A percentile compares a stretch with the other conserved stretches of the same genome.
Conservation (phyloP, 495 filamentous ascomycete genomes). For the Hyphodiscus hymeniophilus region DNA sequence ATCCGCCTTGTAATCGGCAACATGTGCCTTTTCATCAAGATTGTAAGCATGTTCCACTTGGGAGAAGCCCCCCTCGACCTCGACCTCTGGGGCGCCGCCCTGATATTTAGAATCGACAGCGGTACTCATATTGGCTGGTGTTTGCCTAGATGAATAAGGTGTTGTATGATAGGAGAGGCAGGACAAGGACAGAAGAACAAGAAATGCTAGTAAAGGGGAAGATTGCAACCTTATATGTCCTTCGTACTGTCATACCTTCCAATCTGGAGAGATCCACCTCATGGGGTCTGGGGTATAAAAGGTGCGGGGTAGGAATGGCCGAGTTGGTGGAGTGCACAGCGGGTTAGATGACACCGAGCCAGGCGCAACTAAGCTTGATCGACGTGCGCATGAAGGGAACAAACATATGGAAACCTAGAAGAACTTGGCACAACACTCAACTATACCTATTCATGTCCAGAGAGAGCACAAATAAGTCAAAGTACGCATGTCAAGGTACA, state of each 20-base stretch:
- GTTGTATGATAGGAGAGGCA: too few species aligned
- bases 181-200: too few species aligned
- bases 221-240: not conserved
- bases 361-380: not conserved
- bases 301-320: not conserved
- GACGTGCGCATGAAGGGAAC: too few species aligned
- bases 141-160: too few species aligned
- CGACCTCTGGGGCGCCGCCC: slow-evolving; percentile 9
- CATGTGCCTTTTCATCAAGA: slow-evolving; percentile 11
- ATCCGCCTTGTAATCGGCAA: slow-evolving; percentile 7
- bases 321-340: not conserved
- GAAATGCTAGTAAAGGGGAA: too few species aligned
- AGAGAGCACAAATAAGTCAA: too few species aligned
- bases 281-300: not conserved
- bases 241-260: not conserved
- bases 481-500: too few species aligned
- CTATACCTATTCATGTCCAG: too few species aligned
- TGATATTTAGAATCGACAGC: too few species aligned
- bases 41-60: slow-evolving; percentile 7
- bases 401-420: too few species aligned
- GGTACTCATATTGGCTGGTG: slow-evolving; percentile 12
- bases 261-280: too few species aligned
- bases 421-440: too few species aligned
- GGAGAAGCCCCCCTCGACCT: slow-evolving; percentile 2
- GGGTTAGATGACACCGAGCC: not conserved